Evolutionary conservation across 805 yeast genomes (phyloP), one percentile per base, ranked within the genome.

Genomic region (Ogataea ganodermae): DNA sequence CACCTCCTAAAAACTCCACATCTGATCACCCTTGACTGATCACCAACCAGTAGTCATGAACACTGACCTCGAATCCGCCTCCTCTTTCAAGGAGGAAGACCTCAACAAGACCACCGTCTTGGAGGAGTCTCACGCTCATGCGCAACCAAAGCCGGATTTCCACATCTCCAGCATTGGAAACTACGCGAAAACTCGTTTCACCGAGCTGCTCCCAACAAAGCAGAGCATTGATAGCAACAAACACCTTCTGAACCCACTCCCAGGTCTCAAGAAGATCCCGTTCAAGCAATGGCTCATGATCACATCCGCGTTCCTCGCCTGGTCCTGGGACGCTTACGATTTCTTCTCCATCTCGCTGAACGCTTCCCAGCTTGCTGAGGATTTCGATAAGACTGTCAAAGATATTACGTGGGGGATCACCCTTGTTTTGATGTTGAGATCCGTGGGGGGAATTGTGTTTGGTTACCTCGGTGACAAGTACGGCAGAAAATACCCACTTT

Each of bases 301-400:
- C 57, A 31, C 66, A 16, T 65, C 78, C 36, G 86, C 84, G 0
- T 79, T 79, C 53, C 57, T 66, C 44, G 80, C 79, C 17, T 82
- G 87, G 87, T 71, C 84, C 2, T 78, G 81, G 78, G 87, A 81
- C 66, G 81, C 86, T 3, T 74, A 81, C 58, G 87, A 81, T 63
- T 82, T 78, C 60, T 82, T 83, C 55, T 70, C 79, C 9, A 80
- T 79, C 12, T 76, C 83, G 6, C 63, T 81, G 30, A 79, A 79
- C 56, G 79, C 75, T 6, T 31, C 74, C 0, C 63, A 57, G 12
- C 67, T 82, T 48, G 84, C 86, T 13, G 43, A 59, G 6, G 69
- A 69, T 45, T 71, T 82, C 32, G 71, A 68, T 31, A 69, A 62
- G 17, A 49, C 72, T 14, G 79, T 77, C 37, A 79, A 71, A 49